These are phyloP conservation scores for Suhomyces bokatorum DNA, from an alignment of 1,139 yeast species.

Conservation along the genomic window DNA sequence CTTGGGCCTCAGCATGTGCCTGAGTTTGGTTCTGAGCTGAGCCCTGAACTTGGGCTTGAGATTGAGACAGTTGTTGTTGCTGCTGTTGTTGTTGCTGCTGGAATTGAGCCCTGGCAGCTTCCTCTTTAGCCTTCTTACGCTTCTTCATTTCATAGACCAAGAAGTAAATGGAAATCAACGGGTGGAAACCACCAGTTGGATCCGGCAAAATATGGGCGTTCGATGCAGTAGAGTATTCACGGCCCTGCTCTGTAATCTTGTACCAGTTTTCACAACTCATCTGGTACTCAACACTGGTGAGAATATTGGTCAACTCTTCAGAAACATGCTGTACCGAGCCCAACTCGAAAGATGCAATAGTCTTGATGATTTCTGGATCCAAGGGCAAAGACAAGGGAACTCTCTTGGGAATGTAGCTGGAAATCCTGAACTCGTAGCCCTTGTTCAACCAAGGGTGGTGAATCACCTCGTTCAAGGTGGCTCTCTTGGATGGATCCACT, in stretches of 20 bases:
- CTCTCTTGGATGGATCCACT: constrained; percentile 82
- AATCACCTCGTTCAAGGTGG: constrained; percentile 73
- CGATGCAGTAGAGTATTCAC: constrained; percentile 44
- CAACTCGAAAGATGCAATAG: constrained; percentile 79
- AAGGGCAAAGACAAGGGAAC: constrained; percentile 74
- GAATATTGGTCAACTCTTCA: constrained; percentile 55
- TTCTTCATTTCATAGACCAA: constrained; percentile 81
- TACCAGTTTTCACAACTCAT: constrained; percentile 69
- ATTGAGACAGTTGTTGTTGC: not conserved
- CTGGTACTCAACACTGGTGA: constrained; percentile 69
- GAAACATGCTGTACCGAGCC: constrained; percentile 65
- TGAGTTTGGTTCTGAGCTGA: constrained; percentile 1
- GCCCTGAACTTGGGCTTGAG: constrained; percentile 3
- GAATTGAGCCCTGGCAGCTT: constrained; percentile 32
- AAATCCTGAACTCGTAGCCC: constrained; percentile 77
- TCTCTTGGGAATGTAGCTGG: constrained; percentile 74
- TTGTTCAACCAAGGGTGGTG: constrained; percentile 94
- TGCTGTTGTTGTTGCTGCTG: constrained; percentile 13
- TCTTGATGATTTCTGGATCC: constrained; percentile 66
- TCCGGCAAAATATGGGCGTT: constrained; percentile 52
- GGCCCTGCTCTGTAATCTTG: constrained; percentile 41
- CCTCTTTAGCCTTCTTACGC: constrained; percentile 64
- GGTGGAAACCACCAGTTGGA: constrained; percentile 91
- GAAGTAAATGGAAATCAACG: constrained; percentile 81
- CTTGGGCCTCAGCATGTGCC: constrained; percentile 1